Conservation (phyloP, 768 basidiomycete species). For the Pleurotus pulmonarius region DNA sequence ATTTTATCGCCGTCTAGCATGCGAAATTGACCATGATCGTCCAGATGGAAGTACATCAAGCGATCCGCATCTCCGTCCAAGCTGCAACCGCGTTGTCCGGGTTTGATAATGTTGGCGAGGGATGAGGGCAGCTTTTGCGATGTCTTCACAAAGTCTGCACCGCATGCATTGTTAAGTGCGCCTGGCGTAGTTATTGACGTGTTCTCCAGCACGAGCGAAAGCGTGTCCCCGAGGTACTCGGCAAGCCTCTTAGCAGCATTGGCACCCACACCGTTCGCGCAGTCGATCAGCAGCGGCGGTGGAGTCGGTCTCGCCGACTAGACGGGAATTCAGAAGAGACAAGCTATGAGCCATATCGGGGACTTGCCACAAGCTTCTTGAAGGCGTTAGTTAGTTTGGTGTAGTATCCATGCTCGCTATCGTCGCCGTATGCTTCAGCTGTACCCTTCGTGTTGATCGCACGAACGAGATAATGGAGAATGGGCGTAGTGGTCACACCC, state of each 20-base stretch:
- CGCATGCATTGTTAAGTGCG: slow-evolving; percentile 82
- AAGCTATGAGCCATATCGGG: background rate
- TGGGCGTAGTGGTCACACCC: slow-evolving; percentile 89
- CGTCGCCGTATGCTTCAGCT: slow-evolving; percentile 73
- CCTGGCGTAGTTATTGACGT: slow-evolving; percentile 60
- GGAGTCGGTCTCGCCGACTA: slow-evolving; percentile 58
- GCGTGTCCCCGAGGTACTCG: slow-evolving; percentile 51
- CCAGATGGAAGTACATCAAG: slow-evolving; percentile 91
- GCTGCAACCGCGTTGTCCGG: slow-evolving; percentile 84
- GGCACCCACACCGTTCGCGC: slow-evolving; percentile 97
- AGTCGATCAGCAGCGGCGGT: slow-evolving; percentile 78
- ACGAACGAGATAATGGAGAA: slow-evolving; percentile 92
- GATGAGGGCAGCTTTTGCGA: slow-evolving; percentile 83
- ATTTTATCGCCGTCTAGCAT: slow-evolving; percentile 99
- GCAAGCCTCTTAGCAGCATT: slow-evolving; percentile 60
- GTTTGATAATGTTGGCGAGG: slow-evolving; percentile 53
- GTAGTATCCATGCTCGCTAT: slow-evolving; percentile 81
- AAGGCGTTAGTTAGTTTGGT: slow-evolving; percentile 79
- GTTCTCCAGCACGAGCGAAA: slow-evolving; percentile 70
- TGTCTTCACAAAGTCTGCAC: slow-evolving; percentile 97
- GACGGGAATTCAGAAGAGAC: slow-evolving; percentile 1
- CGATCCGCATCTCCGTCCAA: slow-evolving; percentile 98
- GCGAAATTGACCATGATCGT: slow-evolving; percentile 72
- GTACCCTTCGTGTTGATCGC: slow-evolving; percentile 85
- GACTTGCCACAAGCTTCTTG: slow-evolving; percentile 80